A percentile compares a stretch with the other conserved stretches of the same genome.
Evolutionary conservation across 345 rosid genomes (phyloP).

Genomic region (Ceriops zippeliana): DNA sequence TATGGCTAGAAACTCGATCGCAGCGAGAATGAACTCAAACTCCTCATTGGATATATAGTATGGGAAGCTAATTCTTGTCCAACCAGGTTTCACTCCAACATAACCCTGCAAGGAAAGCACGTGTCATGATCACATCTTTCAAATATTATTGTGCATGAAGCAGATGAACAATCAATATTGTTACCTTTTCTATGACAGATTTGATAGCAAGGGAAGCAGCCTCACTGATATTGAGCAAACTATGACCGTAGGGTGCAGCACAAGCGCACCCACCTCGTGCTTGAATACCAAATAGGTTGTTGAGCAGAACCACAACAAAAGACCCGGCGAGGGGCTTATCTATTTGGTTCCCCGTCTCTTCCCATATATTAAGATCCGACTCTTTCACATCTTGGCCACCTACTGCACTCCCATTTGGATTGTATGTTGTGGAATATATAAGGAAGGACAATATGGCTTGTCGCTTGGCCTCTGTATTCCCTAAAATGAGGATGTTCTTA

Average conservation of each 20-base stretch:
- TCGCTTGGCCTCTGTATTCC: conserved; percentile 35
- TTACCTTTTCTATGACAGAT: conserved; percentile 43
- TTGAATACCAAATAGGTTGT: conserved; percentile 64
- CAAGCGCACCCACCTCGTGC: conserved; percentile 65
- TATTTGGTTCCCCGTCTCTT: conserved; percentile 36
- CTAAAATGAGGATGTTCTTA: conserved; percentile 40
- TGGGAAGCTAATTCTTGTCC: conserved; percentile 68
- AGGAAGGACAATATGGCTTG: conserved; percentile 53
- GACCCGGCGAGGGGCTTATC: conserved; percentile 59
- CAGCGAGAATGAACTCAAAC: conserved; percentile 47
- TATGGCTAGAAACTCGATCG: conserved; percentile 43
- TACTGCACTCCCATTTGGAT: not conserved
- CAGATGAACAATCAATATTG: not conserved
- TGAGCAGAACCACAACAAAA: conserved; percentile 48
- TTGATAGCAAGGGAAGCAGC: conserved; percentile 29
- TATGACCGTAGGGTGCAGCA: conserved; percentile 68
- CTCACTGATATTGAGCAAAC: conserved; percentile 33
- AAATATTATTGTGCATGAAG: not conserved
- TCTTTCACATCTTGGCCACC: not conserved
- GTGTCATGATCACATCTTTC: not conserved
- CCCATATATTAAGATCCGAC: conserved; percentile 28
- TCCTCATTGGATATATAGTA: conserved; percentile 55
- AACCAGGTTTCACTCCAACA: conserved; percentile 49
- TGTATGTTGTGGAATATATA: conserved; percentile 32
- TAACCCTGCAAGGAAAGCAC: conserved; percentile 33